These are phyloP conservation scores for Hemisphaericaspora xylofermentans DNA, from an alignment of 1,139 yeast species.

Conservation along the genomic window DNA sequence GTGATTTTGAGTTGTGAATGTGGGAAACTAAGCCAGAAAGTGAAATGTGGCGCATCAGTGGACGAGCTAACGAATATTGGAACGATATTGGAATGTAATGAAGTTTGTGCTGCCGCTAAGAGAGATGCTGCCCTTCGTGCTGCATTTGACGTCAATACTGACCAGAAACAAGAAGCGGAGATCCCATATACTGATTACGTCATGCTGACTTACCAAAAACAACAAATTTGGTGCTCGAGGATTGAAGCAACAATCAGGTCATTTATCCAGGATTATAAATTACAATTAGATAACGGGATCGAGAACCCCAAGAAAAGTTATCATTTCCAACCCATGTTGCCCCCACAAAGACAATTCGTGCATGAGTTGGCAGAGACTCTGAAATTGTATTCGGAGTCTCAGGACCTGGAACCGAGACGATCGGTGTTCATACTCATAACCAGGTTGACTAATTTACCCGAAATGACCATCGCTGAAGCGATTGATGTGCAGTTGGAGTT, in stretches of 20 bases:
- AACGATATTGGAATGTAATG: slow-evolving; percentile 56
- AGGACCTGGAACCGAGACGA: slow-evolving; percentile 78
- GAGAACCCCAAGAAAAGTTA: slow-evolving; percentile 23
- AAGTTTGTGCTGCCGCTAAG: slow-evolving; percentile 60
- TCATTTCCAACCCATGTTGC: slow-evolving; percentile 73
- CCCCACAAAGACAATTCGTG: slow-evolving; percentile 67
- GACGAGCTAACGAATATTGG: slow-evolving; percentile 29
- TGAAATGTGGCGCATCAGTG: slow-evolving; percentile 55
- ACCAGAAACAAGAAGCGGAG: slow-evolving; percentile 17
- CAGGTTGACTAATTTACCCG: slow-evolving; percentile 33
- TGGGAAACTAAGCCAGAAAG: slow-evolving; percentile 49
- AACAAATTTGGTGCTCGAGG: slow-evolving; percentile 61
- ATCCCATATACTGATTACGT: slow-evolving; percentile 45
- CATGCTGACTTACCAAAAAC: slow-evolving; percentile 46
- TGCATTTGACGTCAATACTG: slow-evolving; percentile 50
- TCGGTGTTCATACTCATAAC: slow-evolving; percentile 60
- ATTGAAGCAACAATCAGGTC: slow-evolving; percentile 54
- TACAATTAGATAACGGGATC: slow-evolving; percentile 18
- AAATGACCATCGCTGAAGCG: slow-evolving; percentile 27
- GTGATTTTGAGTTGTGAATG: slow-evolving; percentile 62
- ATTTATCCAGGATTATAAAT: slow-evolving; percentile 41
- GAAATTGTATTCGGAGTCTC: slow-evolving; percentile 65
- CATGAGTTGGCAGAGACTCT: slow-evolving; percentile 65
- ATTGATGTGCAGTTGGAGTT: slow-evolving; percentile 31
- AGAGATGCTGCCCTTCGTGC: slow-evolving; percentile 63